A percentile compares a stretch with the other conserved stretches of the same genome.
phyloP scores from a whole-genome alignment of 2,329 filamentous ascomycete species.

The Trichoderma afroharzianum region DNA sequence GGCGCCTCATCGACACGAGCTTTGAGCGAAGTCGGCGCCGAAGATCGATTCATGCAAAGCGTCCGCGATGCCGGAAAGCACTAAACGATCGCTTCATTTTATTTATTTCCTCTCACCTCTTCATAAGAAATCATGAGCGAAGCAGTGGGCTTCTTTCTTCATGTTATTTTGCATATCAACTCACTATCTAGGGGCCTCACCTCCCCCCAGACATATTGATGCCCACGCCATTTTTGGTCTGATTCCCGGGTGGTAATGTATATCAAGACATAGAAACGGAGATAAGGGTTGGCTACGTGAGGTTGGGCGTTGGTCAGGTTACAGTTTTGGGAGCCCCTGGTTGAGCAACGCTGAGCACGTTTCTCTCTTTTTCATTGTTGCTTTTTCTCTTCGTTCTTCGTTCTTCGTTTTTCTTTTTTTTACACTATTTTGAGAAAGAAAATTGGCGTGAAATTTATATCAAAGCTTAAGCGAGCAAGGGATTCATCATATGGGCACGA shows the following conservation, averaged over 20 bases:
- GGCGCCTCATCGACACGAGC: conserved; percentile 32
- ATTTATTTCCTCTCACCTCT: background rate
- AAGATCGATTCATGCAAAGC: conserved; percentile 41
- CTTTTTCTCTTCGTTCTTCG: background rate
- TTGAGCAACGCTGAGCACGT: conserved; percentile 4
- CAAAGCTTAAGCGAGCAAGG: background rate
- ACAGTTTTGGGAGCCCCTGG: background rate
- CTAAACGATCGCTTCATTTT: conserved; percentile 18
- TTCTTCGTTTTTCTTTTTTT: no score
- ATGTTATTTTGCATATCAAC: conserved; percentile 7
- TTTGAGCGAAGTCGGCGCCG: conserved; percentile 43
- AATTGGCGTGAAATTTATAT: conserved; percentile 1
- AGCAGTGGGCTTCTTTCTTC: background rate
- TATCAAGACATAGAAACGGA: conserved; percentile 23
- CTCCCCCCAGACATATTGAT: conserved; percentile 1
- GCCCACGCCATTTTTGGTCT: conserved; percentile 15
- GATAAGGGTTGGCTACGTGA: conserved; percentile 9
- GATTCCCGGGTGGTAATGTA: conserved; percentile 25
- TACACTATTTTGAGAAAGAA: background rate
- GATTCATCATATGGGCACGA: conserved; percentile 1
- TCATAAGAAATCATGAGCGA: background rate
- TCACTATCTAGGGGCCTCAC: background rate
- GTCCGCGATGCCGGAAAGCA: conserved; percentile 36
- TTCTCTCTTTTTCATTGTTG: background rate
- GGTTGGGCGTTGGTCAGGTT: conserved; percentile 21